These are phyloP conservation scores for Stentor coeruleus DNA, from an alignment of 73 alveolate genomes.

Conservation along the genomic window DNA sequence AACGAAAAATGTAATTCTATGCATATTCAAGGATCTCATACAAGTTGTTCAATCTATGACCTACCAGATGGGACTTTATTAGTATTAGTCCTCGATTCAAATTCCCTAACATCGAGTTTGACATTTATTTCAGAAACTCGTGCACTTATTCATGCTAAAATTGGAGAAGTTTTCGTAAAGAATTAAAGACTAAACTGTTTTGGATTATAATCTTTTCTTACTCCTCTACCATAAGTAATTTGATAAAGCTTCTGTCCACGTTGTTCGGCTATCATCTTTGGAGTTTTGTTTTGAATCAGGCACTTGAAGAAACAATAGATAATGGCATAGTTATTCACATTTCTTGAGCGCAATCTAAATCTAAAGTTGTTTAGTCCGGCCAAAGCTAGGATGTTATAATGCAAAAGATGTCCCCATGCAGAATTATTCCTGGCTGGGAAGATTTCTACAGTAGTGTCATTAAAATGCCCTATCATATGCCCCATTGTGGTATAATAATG, in stretches of 20 bases:
- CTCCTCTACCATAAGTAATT: constrained; percentile 34
- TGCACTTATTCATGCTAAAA: background rate
- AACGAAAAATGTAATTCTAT: background rate
- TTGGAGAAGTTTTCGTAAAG: background rate
- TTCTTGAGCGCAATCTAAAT: constrained; percentile 38
- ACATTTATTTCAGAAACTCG: background rate
- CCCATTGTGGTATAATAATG: constrained; percentile 30
- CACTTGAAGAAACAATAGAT: constrained; percentile 51
- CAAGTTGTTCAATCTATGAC: background rate
- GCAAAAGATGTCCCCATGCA: constrained; percentile 51
- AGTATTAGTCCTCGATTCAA: background rate
- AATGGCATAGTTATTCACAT: constrained; percentile 41
- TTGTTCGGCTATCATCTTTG: constrained; percentile 27
- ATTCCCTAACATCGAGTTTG: background rate
- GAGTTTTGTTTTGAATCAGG: constrained; percentile 32
- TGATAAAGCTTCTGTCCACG: constrained; percentile 35
- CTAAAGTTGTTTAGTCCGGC: constrained; percentile 63
- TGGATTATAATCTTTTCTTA: background rate
- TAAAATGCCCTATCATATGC: constrained; percentile 33
- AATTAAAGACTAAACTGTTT: background rate
- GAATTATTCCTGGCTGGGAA: constrained; percentile 38
- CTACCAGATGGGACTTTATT: background rate
- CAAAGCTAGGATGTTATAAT: constrained; percentile 43
- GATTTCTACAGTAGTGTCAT: constrained; percentile 45
- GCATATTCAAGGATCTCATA: background rate